A percentile compares a stretch with the other conserved stretches of the same genome.
Conservation (phyloP, 306 rosid species). For the Lathyrus sativus region DNA sequence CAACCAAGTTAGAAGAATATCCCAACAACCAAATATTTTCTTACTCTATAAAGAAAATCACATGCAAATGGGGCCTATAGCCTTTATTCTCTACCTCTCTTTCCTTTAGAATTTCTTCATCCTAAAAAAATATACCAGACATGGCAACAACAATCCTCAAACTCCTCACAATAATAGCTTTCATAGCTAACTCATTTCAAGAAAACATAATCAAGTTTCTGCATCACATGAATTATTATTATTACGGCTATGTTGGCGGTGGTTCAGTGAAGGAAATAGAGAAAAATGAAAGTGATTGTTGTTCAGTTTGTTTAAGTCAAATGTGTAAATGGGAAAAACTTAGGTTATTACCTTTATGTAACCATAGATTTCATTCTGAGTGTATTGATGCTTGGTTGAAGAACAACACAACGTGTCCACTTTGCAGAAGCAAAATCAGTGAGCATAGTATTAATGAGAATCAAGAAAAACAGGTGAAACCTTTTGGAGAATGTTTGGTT, state of each 20-base stretch:
- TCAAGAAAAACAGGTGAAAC: conserved; percentile 22
- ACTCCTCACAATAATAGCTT: conserved; percentile 28
- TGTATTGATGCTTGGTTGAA: conserved; percentile 48
- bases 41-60: too few relatives aligned
- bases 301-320: conserved; percentile 43
- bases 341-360: conserved; percentile 34
- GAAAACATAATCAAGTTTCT: conserved; percentile 28
- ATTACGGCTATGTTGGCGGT: background rate
- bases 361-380: conserved; percentile 41
- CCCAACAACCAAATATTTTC: too few relatives aligned
- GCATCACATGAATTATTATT: background rate
- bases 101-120: conserved; percentile 3
- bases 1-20: too few relatives aligned
- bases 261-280: background rate
- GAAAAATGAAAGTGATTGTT: conserved; percentile 22
- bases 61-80: too few relatives aligned
- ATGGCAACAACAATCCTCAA: background rate
- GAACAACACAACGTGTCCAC: conserved; percentile 47
- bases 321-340: conserved; percentile 33
- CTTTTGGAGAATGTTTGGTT: conserved; percentile 3
- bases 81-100: background rate
- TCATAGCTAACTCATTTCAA: conserved; percentile 3
- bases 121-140: background rate
- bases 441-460: background rate
- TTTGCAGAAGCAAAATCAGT: conserved; percentile 41